A percentile compares a stretch with the other conserved stretches of the same genome.
Conservation (phyloP, 257 asterid genomes). For the Petunia axillaris region DNA sequence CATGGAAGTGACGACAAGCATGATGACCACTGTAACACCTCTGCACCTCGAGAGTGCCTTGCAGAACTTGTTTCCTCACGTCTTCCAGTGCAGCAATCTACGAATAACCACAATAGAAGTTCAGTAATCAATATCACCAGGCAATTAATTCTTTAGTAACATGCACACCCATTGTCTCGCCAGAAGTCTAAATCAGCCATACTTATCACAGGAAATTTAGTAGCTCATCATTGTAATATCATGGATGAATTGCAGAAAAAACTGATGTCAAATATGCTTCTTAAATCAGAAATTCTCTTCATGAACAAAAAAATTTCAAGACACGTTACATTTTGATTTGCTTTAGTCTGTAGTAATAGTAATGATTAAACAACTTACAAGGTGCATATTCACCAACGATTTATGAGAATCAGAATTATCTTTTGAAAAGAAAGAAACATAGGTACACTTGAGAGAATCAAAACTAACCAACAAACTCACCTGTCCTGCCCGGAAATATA, state of each 20-base stretch:
- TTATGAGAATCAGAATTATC: background rate
- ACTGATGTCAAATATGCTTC: background rate
- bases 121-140: conserved; percentile 2
- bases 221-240: background rate
- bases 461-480: conserved; percentile 40
- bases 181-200: conserved; percentile 19
- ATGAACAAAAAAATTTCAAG: background rate
- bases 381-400: background rate
- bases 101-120: conserved; percentile 1
- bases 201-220: background rate
- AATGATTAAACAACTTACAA: conserved; percentile 2
- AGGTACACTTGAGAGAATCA: conserved; percentile 16
- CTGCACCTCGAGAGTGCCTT: conserved; percentile 73
- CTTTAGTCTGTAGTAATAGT: background rate
- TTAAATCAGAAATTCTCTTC: conserved; percentile 2
- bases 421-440: background rate
- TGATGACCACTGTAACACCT: conserved; percentile 60
- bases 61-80: conserved; percentile 59
- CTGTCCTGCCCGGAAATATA: conserved; percentile 83
- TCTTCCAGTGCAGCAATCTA: conserved; percentile 82
- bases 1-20: conserved; percentile 59
- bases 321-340: conserved; percentile 1
- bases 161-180: conserved; percentile 16
- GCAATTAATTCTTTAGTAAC: background rate
- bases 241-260: background rate